Base-by-base conservation (phyloP, 2,329 filamentous ascomycete species). In the Epichloe typhina region DNA sequence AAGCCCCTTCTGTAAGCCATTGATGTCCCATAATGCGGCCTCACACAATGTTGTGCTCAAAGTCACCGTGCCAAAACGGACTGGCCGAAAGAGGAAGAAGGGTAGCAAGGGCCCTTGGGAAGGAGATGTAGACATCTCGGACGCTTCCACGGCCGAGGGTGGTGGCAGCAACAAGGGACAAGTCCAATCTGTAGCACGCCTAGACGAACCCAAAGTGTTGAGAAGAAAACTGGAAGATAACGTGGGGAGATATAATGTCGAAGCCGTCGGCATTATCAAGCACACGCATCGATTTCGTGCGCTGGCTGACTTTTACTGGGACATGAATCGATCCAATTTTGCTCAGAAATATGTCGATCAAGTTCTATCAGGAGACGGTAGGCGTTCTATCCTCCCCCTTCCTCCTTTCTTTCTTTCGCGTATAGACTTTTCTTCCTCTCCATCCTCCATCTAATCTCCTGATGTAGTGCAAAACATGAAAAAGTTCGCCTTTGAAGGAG, bases 1-100 rank as follows among this genome's bases (percentile, higher is more conserved):
- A 56, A 88, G 94, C 64, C 83, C 84, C 3, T 81, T 88, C 60
- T 82, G 86, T 59, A 84, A 85, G 58, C 86, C 87, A 8, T 72
- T 95, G 54, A 73, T 84, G 57, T 95, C 91, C 7, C 82, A 83
- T 41, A 86, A 84, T 61, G 79, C 83, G 35, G 70, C 79, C 19
- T 86, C 88, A 9, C 87, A 89, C 62, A 95, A 96, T 61, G 71
- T 97, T 19, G 75, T 97, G 19, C 73, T 98, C 49, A 90, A 89
- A 64, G 76, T 98, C 50, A 89, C 84, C 0, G 80, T 97, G 1
- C 91, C 93, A 0, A 93, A 83, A 65, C 75, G 88, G 51, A 96
- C 89, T 2, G 90, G 90, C 3, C 79, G 88, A 53, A 95, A 86
- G 67, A 79, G 90, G 52, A 95, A 90, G 69, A 76, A 83, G 58